These are phyloP conservation scores for Fusarium nygamai DNA, from an alignment of 2,329 filamentous ascomycete species.

Conservation along the genomic window DNA sequence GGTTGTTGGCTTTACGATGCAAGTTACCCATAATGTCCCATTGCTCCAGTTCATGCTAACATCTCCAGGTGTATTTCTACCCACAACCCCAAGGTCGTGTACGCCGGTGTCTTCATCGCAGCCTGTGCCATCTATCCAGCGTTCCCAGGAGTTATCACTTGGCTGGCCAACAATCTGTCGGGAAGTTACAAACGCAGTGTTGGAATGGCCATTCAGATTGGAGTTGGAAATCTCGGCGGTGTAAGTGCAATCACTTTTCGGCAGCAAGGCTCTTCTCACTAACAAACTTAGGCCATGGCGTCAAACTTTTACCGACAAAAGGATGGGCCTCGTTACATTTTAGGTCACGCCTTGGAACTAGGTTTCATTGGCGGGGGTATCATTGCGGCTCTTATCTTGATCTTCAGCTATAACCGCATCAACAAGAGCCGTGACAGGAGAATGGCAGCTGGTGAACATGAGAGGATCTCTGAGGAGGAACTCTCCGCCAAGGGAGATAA, in stretches of 20 bases:
- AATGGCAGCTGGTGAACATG: constrained; percentile 56
- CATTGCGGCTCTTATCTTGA: constrained; percentile 54
- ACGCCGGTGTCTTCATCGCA: constrained; percentile 80
- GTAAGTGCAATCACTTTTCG: constrained; percentile 42
- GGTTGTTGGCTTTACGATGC: constrained; percentile 67
- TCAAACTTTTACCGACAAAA: constrained; percentile 74
- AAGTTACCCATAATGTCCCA: constrained; percentile 16
- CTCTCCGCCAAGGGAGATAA: constrained; percentile 68
- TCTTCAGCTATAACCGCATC: constrained; percentile 63
- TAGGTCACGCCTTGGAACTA: constrained; percentile 62
- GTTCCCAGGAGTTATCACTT: constrained; percentile 81
- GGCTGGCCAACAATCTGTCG: constrained; percentile 82
- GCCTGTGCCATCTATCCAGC: constrained; percentile 83
- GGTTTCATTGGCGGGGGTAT: constrained; percentile 59
- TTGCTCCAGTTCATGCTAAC: neutral
- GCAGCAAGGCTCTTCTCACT: neutral
- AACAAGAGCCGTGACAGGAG: constrained; percentile 67
- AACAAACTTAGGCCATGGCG: constrained; percentile 65
- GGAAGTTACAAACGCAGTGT: constrained; percentile 70
- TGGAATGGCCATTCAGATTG: constrained; percentile 73
- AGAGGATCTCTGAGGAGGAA: constrained; percentile 55
- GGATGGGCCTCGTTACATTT: constrained; percentile 59
- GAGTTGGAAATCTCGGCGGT: constrained; percentile 66
- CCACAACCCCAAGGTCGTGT: constrained; percentile 68
- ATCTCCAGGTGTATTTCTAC: constrained; percentile 64